phyloP scores from a whole-genome alignment of 139 green algal genomes.

The Chlorella sp. region DNA sequence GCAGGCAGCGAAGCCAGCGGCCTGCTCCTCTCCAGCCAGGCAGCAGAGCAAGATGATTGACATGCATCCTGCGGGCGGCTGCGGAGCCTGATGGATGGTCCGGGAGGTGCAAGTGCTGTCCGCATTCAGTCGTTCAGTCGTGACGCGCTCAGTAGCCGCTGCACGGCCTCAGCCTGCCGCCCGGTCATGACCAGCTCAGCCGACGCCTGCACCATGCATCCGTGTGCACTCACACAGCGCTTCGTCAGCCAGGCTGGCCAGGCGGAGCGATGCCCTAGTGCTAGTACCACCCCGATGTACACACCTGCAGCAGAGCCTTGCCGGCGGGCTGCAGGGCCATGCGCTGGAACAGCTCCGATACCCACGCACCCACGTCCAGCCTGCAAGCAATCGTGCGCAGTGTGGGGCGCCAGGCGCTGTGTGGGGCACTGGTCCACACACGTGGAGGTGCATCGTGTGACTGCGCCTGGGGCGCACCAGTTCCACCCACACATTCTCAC shows the following conservation, averaged over 20 bases:
- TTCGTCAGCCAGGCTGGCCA: neutral
- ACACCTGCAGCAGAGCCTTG: neutral
- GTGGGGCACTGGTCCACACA: neutral
- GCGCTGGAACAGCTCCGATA: neutral
- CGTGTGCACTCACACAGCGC: too few species aligned
- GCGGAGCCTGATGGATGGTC: neutral
- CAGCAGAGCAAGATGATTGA: neutral
- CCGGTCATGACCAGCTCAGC: neutral
- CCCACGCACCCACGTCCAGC: conserved; percentile 1
- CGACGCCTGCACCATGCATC: neutral
- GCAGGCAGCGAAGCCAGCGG: neutral
- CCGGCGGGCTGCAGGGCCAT: neutral
- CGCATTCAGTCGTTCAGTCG: neutral
- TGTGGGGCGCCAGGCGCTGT: neutral
- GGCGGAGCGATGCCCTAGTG: too few species aligned
- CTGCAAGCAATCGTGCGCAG: neutral
- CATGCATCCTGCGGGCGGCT: neutral
- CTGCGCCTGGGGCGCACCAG: too few species aligned
- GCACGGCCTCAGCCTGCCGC: neutral
- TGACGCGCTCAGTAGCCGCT: neutral
- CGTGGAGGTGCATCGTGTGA: too few species aligned
- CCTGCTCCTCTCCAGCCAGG: neutral
- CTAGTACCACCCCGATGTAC: too few species aligned
- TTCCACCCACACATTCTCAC: too few species aligned
- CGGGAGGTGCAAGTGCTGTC: neutral